Base-by-base conservation (phyloP, 352 stramenopile species). In the Phytophthora syringae region DNA sequence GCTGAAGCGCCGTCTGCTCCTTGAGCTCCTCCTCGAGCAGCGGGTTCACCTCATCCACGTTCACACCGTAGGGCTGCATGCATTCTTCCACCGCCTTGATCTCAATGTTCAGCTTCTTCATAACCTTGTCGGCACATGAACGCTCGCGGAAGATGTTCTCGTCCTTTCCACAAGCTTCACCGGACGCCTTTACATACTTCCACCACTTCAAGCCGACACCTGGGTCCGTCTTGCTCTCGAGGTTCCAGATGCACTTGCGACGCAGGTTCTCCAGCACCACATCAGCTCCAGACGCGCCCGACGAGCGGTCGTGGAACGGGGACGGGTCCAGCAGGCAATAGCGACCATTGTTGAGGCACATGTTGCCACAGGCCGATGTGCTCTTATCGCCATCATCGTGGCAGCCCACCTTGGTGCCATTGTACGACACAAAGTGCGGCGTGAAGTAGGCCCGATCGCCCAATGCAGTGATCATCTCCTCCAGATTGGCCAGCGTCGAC, bases 331-430 rank as follows among this genome's bases (percentile, higher is more conserved):
- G 84, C 24, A 98, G 82, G 77, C 97, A 99, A 77, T 99, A 99
- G 48, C 96, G 88, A 13, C 97, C 97, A 63, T 96, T 92, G 82
- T 99, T 99, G 20, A 98, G 94, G 72, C 97, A 99, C 68, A 99
- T 93, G 72, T 98, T 98, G 60, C 92, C 95, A 72, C 97, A 99
- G 27, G 89, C 82, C 53, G 97, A 82, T 32, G 81, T 63, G 16
- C 57, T 70, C 30, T 70, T 44, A 48, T 79, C 84, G 32, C 91
- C 74, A 24, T 89, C 62, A 27, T 86, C 80, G 60, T 94, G 80
- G 79, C 97, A 99, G 13, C 93, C 90, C 49, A 97, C 90, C 51
- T 88, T 91, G 12, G 94, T 87, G 25, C 97, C 97, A 67, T 99
- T 97, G 80, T 98, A 99, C 63, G 98, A 96, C 30, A 98, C 97